Percentiles rank a stretch among this genome's conserved stretches.
Conservation (phyloP, 73 alveolate genomes). For the Breviolum minutum region DNA sequence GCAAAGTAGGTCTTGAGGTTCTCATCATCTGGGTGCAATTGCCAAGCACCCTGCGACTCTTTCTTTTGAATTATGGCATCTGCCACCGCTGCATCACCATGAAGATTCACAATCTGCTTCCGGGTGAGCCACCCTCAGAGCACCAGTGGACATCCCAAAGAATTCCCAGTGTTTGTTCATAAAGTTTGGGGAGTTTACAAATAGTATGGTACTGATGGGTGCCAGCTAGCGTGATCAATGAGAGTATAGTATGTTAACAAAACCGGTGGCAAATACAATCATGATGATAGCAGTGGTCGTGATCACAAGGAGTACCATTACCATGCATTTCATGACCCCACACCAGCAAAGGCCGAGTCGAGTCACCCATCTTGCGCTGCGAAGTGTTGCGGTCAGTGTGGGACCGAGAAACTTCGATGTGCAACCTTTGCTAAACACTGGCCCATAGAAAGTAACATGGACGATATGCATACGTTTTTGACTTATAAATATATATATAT, state of each 20-base stretch:
- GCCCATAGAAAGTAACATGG: background rate
- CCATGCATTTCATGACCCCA: no score
- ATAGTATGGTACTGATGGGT: no score
- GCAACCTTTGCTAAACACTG: background rate
- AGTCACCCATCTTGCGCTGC: constrained; percentile 2
- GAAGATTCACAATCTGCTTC: background rate
- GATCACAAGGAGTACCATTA: no score
- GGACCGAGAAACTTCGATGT: background rate
- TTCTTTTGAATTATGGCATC: constrained; percentile 9
- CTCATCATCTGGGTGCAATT: background rate
- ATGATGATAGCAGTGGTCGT: no score
- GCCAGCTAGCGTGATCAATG: no score
- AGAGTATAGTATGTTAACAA: no score
- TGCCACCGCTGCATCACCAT: background rate
- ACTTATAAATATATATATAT: no score
- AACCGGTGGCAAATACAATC: no score
- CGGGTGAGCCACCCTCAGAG: constrained; percentile 25
- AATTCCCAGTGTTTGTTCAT: background rate
- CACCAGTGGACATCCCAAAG: background rate
- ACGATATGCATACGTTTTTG: background rate
- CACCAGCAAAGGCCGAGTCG: no score
- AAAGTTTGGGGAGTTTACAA: no score
- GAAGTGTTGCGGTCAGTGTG: background rate
- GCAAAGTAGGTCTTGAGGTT: background rate
- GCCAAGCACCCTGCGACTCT: background rate